Evolutionary conservation across 2,329 filamentous ascomycete species (phyloP).

Genomic region (Aspergillus sp.): DNA sequence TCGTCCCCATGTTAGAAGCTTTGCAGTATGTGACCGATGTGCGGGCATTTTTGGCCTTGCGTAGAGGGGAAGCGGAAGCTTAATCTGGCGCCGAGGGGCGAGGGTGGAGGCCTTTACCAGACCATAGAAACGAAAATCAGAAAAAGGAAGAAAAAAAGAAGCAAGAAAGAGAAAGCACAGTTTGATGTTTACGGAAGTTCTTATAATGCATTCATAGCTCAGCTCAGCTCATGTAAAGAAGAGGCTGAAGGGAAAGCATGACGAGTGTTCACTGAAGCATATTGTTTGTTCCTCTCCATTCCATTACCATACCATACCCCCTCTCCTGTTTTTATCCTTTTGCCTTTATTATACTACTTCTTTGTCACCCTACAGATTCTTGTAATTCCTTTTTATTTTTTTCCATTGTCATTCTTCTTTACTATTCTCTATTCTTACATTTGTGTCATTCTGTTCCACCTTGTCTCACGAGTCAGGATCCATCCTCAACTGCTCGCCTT

Average conservation of each 20-base stretch:
- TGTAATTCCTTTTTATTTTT: neutral
- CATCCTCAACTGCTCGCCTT: neutral
- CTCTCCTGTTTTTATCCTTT: neutral
- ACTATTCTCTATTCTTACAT: neutral
- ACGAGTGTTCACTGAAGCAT: conserved; percentile 11
- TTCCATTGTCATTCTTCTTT: neutral
- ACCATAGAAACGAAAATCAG: conserved; percentile 4
- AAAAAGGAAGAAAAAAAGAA: conserved; percentile 1
- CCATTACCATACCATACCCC: conserved; percentile 15
- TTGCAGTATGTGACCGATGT: conserved; percentile 97
- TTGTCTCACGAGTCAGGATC: neutral
- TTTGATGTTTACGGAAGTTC: conserved; percentile 8
- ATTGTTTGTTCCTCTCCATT: conserved; percentile 3
- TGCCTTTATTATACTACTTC: neutral
- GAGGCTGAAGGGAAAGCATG: conserved; percentile 14
- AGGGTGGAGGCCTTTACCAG: neutral
- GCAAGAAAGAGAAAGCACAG: neutral
- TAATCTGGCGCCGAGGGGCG: conserved; percentile 17
- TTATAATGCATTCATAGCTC: conserved; percentile 20
- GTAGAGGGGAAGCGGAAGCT: conserved; percentile 70
- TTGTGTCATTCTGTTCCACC: neutral
- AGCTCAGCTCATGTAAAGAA: conserved; percentile 15
- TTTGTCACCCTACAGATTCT: conserved; percentile 1
- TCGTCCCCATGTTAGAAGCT: conserved; percentile 89
- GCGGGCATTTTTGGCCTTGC: conserved; percentile 80